Conservation (phyloP, 1,139 yeast species). For the Groenewaldozyma auringiensis region DNA sequence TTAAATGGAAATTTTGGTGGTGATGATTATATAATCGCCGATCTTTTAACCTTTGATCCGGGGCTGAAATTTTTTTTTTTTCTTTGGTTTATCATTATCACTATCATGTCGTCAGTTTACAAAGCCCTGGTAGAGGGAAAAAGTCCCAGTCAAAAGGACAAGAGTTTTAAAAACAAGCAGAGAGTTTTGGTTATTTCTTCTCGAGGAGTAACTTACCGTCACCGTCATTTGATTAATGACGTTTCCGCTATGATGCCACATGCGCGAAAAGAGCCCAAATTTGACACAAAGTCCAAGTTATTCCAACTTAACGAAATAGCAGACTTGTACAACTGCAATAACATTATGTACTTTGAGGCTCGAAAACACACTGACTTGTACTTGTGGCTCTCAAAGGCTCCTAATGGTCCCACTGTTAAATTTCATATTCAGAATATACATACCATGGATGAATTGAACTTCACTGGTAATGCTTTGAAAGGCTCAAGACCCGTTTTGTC, state of each 20-base stretch:
- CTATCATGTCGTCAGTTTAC: constrained; percentile 52
- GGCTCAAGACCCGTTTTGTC: constrained; percentile 96
- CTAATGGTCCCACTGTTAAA: constrained; percentile 95
- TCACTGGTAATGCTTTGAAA: constrained; percentile 90
- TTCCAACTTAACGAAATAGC: constrained; percentile 91
- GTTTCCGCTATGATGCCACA: constrained; percentile 78
- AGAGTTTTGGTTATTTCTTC: constrained; percentile 77
- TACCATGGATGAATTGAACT: constrained; percentile 91
- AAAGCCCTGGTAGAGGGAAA: constrained; percentile 46
- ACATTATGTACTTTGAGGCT: constrained; percentile 87
- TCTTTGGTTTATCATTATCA: no score
- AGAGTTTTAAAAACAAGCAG: constrained; percentile 30
- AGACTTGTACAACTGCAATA: constrained; percentile 94
- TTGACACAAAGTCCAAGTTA: constrained; percentile 86
- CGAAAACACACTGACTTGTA: constrained; percentile 95
- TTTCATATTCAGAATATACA: constrained; percentile 92
- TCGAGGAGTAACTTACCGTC: constrained; percentile 87
- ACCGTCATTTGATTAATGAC: constrained; percentile 88
- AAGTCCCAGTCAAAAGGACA: constrained; percentile 35
- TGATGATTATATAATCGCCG: background rate
- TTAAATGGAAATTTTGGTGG: no score
- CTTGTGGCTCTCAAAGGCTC: constrained; percentile 92
- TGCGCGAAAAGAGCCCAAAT: constrained; percentile 91
- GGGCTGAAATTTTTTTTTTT: constrained; percentile 5
- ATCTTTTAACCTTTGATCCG: background rate